Conservation (phyloP, 345 rosid species). For the Cardamine resedifolia region DNA sequence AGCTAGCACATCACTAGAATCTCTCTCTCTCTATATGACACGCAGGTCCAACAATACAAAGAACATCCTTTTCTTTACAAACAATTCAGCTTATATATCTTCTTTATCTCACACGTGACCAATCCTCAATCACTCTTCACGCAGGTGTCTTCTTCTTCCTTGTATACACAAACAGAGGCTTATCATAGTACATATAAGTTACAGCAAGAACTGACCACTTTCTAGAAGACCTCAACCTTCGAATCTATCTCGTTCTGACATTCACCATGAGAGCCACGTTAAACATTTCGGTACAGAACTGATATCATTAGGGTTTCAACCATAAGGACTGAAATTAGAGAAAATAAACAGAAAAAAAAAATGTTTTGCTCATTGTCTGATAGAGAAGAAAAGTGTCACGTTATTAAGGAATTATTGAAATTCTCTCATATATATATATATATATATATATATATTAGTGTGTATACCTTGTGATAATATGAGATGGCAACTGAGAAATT, state of each 20-base stretch:
- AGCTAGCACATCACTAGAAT: too few relatives aligned
- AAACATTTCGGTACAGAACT: conserved; percentile 88
- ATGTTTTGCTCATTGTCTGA: not conserved
- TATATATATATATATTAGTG: too few relatives aligned
- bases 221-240: conserved; percentile 49
- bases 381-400: not conserved
- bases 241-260: conserved; percentile 58
- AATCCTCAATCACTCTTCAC: too few relatives aligned
- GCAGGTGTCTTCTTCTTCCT: too few relatives aligned
- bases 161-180: too few relatives aligned
- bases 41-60: too few relatives aligned
- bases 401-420: not conserved
- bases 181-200: conserved; percentile 26
- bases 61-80: too few relatives aligned
- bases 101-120: too few relatives aligned
- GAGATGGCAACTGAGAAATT: conserved; percentile 76
- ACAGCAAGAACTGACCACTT: conserved; percentile 29
- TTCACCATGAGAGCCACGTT: conserved; percentile 70
- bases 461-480: conserved; percentile 81
- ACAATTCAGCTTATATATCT: too few relatives aligned
- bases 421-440: not conserved
- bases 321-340: conserved; percentile 60
- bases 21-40: too few relatives aligned
- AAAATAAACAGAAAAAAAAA: not conserved
- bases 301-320: conserved; percentile 77